Evolutionary conservation across 768 basidiomycete genomes (phyloP).

Genomic region (Lactarius deliciosus): DNA sequence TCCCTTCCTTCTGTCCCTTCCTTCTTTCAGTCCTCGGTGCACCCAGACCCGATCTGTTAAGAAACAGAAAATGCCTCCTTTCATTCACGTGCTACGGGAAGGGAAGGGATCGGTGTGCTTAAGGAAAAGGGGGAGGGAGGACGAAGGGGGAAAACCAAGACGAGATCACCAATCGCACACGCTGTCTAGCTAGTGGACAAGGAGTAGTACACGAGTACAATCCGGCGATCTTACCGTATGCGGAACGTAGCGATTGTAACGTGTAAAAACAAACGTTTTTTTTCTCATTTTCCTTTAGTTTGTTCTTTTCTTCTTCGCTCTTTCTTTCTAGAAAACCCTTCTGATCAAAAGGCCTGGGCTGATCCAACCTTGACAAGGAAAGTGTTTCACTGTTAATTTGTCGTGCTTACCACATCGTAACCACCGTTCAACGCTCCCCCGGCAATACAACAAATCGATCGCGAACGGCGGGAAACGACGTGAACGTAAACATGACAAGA

Average conservation of each 20-base stretch:
- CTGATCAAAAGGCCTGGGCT: constrained; percentile 8
- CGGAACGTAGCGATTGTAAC: background rate
- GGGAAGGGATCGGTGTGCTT: background rate
- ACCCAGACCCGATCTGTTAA: background rate
- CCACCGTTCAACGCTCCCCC: background rate
- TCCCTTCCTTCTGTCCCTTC: background rate
- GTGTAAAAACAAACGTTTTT: constrained; percentile 2
- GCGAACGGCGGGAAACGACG: background rate
- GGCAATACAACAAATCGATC: background rate
- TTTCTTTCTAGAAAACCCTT: constrained; percentile 18
- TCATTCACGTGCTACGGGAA: background rate
- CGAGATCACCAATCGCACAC: background rate
- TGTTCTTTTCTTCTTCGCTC: background rate
- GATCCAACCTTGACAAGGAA: background rate
- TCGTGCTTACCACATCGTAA: constrained; percentile 15
- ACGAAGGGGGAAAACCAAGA: background rate
- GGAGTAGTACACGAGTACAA: background rate
- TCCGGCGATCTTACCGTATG: background rate
- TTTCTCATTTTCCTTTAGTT: background rate
- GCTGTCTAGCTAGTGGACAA: too few species aligned
- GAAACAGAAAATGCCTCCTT: background rate
- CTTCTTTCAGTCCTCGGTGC: background rate
- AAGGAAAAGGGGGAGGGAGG: background rate
- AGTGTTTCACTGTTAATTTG: constrained; percentile 12
- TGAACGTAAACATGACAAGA: background rate